Evolutionary conservation across 306 rosid genomes (phyloP), one percentile per base, ranked within the genome.

Genomic region (Vigna angularis): DNA sequence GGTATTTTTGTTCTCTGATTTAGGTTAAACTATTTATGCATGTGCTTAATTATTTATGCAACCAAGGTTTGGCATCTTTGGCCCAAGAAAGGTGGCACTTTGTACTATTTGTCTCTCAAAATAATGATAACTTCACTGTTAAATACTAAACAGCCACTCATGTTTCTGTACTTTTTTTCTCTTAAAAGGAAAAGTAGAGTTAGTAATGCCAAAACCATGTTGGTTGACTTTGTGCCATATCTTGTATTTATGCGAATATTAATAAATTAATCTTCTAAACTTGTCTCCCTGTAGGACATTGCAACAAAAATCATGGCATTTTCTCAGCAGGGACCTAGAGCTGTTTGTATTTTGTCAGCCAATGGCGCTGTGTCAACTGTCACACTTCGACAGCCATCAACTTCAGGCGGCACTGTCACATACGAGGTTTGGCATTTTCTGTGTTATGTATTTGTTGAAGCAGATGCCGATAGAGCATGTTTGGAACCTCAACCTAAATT

Each of bases 341-440:
- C 91, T 32, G 66, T 93, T 74, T 91, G 94, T 62, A 47, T 93
- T 71, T 84, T 93, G 86, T 93, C 98, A 67, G 98, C 94, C 76
- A 91, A 78, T 76, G 98, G 98, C 57, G 86, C 90, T 24, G 97
- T 93, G 67, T 91, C 97, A 50, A 91, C 89, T 2, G 98, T 87
- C 56, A 88, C 97, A 26, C 98, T 93, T 75, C 88, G 93, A 56
- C 98, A 93, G 81, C 91, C 98, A 79, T 87, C 94, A 44, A 81
- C 89, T 59, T 91, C 93, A 4, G 95, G 97, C 56, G 98, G 94
- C 86, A 79, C 93, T 1, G 94, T 93, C 83, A 93, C 94, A 49
- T 93, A 88, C 13, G 97, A 93, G 94, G 98, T 91, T 69, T 58
- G 74, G 22, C 26, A 44, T 58, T 69, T 74, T 73, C 49, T 22